Base-by-base conservation (phyloP, 345 rosid species). In the Aethionema arabicum region DNA sequence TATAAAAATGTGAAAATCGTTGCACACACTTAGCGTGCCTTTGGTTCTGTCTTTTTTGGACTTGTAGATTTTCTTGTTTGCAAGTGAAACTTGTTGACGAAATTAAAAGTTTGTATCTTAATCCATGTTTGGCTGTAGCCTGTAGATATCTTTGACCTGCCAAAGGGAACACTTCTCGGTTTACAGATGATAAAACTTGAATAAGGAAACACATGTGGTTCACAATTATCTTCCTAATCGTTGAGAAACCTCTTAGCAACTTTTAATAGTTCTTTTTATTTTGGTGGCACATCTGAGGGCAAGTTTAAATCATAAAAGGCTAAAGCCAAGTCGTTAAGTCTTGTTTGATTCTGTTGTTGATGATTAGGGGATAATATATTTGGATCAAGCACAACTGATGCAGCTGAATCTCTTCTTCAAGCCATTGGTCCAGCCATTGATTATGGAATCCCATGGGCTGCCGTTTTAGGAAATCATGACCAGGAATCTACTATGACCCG, bases 401-500 rank as follows among this genome's bases (percentile, higher is more conserved):
- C 98, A 56, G 96, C 98, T n/a, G 92, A 91, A 65, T 91, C 95
- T 38, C 64, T 91, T 31, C 56, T 85, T 54, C 15, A 67, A 71
- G 96, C 86, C 39, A 88, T 91, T 76, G 73, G 76, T 72, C 92
- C 96, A 1, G 90, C 85, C 31, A 76, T 79, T 70, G 85, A 83
- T 41, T 79, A 84, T 52, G 70, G 82, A 63, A 62, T 91, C 73
- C 98, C 98, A 16, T 91, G 98, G 96, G 95, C 98, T 2, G 93
- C 95, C 33, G 57, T 91, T 68, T 75, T 91, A 41, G 98, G 98
- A 66, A 91, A 91, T 10, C 98, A 91, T 76, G 98, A 91, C 73
- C 98, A 88, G 45, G 90, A 88, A 59, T 91, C 98, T 35, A 78
- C 98, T 7, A 73, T 91, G 91, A 77, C 66, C 70, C 87, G 93